phyloP scores from a whole-genome alignment of 2,329 filamentous ascomycete species.

The Podosphaera leucotricha region DNA sequence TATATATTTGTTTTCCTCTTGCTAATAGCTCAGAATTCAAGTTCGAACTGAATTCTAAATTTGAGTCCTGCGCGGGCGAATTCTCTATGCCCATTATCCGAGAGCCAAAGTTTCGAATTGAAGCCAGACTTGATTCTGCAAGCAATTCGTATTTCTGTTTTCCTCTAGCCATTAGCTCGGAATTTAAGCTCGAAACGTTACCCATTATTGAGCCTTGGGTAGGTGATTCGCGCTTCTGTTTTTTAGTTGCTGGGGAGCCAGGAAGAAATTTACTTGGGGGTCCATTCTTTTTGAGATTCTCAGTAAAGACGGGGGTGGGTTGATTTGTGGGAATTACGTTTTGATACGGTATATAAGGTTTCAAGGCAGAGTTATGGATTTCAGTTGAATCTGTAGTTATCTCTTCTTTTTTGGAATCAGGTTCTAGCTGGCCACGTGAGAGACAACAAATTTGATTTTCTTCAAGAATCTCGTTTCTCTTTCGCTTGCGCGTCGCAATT shows the following conservation, averaged over 20 bases:
- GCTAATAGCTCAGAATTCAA: background rate
- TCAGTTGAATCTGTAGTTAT: background rate
- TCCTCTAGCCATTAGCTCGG: background rate
- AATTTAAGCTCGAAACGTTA: background rate
- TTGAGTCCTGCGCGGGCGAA: too few relatives aligned
- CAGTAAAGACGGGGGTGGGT: background rate
- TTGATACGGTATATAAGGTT: background rate
- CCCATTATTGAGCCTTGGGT: background rate
- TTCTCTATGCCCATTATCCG: too few relatives aligned
- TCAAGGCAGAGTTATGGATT: background rate
- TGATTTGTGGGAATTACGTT: background rate
- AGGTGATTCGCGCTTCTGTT: background rate
- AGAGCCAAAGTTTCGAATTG: too few relatives aligned
- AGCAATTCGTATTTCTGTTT: background rate
- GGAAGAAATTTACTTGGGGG: background rate
- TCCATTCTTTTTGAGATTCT: background rate
- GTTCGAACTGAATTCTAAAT: background rate
- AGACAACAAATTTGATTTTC: background rate
- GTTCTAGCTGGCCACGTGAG: background rate
- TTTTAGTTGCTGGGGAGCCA: background rate
- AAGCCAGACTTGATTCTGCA: too few relatives aligned
- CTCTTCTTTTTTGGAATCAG: background rate
- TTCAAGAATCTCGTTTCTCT: background rate
- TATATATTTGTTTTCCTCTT: background rate
- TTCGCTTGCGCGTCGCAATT: background rate